These are phyloP conservation scores for Lupinus albus DNA, from an alignment of 306 rosid species.

Conservation along the genomic window DNA sequence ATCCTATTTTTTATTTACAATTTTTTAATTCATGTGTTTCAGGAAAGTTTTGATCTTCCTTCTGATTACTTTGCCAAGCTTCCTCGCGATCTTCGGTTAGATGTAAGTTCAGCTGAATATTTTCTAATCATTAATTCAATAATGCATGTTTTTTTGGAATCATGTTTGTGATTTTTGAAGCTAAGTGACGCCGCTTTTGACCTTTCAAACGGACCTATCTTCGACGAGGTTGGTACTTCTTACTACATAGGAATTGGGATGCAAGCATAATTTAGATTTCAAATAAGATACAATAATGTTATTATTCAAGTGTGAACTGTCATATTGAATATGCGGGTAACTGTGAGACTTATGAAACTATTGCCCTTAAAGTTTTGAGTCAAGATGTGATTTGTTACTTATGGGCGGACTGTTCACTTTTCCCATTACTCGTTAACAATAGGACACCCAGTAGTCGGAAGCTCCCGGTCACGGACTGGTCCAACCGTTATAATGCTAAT, in stretches of 20 bases:
- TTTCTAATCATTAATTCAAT: conserved; percentile 8
- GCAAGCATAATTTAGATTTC: background rate
- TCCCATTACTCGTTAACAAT: no score
- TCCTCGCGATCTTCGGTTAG: conserved; percentile 86
- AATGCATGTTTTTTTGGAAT: conserved; percentile 6
- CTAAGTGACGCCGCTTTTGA: conserved; percentile 93
- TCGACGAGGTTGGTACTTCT: conserved; percentile 69
- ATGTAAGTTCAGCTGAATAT: conserved; percentile 50
- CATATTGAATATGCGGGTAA: no score
- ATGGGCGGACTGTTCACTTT: no score
- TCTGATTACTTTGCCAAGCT: conserved; percentile 73
- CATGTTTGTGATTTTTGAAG: conserved; percentile 50
- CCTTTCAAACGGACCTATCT: conserved; percentile 78
- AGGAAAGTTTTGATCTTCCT: conserved; percentile 87
- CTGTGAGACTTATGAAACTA: no score
- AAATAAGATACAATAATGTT: background rate
- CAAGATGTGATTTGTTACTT: no score
- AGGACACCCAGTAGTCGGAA: no score
- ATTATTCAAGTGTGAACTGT: no score
- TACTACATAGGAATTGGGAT: no score
- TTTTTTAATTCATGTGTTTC: conserved; percentile 29
- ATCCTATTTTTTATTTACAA: background rate
- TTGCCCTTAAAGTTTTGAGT: no score
- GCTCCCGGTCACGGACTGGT: no score
- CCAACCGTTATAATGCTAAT: no score